Conservation (phyloP, 768 basidiomycete genomes). For the Xerocomellus amylosporus region DNA sequence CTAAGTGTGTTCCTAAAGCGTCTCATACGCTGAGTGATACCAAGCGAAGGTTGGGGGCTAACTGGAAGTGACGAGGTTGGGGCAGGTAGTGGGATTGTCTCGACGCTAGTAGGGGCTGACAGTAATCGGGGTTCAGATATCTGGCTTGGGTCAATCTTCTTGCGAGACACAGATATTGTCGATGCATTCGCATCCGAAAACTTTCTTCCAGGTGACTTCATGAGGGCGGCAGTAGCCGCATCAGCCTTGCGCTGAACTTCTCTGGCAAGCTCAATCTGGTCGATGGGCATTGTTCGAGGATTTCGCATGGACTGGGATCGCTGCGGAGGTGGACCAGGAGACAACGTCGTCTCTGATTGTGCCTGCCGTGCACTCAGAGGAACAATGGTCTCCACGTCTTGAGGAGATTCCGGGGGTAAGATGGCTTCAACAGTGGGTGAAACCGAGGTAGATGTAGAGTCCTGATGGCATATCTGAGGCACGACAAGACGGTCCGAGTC, state of each 20-base stretch:
- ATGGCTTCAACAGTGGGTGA: slow-evolving; percentile 37
- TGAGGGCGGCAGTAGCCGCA: slow-evolving; percentile 61
- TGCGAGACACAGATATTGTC: slow-evolving; percentile 45
- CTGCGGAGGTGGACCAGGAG: slow-evolving; percentile 22
- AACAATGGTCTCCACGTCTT: slow-evolving; percentile 13
- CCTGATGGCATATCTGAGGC: slow-evolving; percentile 22
- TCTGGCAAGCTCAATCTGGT: slow-evolving; percentile 54
- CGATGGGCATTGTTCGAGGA: slow-evolving; percentile 39
- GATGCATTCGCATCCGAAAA: slow-evolving; percentile 40
- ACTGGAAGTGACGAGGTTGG: slow-evolving; percentile 33
- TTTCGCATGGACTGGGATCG: slow-evolving; percentile 39
- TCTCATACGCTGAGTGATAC: slow-evolving; percentile 70
- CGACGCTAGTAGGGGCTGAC: slow-evolving; percentile 65
- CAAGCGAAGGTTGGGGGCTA: slow-evolving; percentile 42
- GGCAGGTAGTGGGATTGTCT: slow-evolving; percentile 57
- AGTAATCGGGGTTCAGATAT: slow-evolving; percentile 66
- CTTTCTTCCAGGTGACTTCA: slow-evolving; percentile 46
- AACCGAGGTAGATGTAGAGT: slow-evolving; percentile 29
- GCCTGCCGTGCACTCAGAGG: slow-evolving; percentile 3
- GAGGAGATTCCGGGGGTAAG: slow-evolving; percentile 22
- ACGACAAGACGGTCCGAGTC: slow-evolving; percentile 29
- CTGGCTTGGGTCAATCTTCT: slow-evolving; percentile 57
- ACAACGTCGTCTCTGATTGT: slow-evolving; percentile 5
- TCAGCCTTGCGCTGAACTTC: slow-evolving; percentile 69
- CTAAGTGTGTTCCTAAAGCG: slow-evolving; percentile 68